Percentiles rank a stretch among this genome's conserved stretches.
phyloP scores from a whole-genome alignment of 768 basidiomycete genomes.

The Lentinula guzmanii region DNA sequence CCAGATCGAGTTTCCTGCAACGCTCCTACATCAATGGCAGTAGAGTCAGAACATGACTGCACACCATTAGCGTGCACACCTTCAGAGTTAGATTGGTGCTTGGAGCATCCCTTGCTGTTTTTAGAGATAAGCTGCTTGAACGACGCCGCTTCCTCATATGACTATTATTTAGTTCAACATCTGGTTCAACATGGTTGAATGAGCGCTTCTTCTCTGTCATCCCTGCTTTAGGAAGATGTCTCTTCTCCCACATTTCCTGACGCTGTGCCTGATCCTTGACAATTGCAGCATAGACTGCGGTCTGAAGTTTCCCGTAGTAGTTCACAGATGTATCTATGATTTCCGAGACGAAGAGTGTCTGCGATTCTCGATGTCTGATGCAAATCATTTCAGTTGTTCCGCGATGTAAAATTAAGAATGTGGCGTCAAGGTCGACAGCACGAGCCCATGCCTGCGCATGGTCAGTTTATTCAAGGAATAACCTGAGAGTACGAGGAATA shows the following conservation, averaged over 20 bases:
- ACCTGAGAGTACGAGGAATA: not conserved
- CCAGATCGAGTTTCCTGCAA: not conserved
- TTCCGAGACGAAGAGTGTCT: slow-evolving; percentile 5
- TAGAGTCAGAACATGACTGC: not conserved
- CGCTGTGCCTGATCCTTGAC: not conserved
- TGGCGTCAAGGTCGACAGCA: slow-evolving; percentile 1
- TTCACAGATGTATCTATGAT: not conserved
- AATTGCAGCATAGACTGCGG: not conserved
- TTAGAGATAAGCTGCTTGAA: not conserved
- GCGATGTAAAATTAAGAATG: slow-evolving; percentile 1
- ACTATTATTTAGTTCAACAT: not conserved
- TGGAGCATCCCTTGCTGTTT: not conserved
- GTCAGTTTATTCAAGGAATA: not conserved
- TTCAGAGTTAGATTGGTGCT: not conserved
- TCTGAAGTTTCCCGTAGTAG: slow-evolving; percentile 1
- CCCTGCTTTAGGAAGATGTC: not conserved
- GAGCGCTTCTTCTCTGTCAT: not conserved
- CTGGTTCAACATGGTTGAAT: not conserved
- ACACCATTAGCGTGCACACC: not conserved
- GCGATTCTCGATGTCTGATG: not conserved
- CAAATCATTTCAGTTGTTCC: not conserved
- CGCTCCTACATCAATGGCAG: not conserved
- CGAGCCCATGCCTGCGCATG: slow-evolving; percentile 1
- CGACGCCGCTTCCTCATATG: not conserved
- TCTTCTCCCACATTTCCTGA: not conserved